Percentiles rank a stretch among this genome's conserved stretches.
phyloP scores from a whole-genome alignment of 1,284 basidiomycete genomes.

The Cerioporus squamosus region DNA sequence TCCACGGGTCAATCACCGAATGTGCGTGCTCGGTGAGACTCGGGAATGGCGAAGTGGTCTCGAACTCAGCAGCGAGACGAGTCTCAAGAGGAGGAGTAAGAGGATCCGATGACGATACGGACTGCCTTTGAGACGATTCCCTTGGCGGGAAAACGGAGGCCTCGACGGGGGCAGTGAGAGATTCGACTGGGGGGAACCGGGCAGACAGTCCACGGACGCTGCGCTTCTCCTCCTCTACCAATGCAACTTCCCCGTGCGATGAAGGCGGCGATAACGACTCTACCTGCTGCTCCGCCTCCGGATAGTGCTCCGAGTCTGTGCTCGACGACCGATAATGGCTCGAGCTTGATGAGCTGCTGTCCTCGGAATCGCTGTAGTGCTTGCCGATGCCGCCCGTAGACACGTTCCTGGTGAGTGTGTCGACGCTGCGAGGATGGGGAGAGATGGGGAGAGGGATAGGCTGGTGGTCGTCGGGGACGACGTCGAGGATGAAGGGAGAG shows the following conservation, averaged over 20 bases:
- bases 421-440: constrained; percentile 7
- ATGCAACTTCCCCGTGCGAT: not conserved
- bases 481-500: constrained; percentile 6
- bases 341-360: constrained; percentile 8
- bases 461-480: constrained; percentile 7
- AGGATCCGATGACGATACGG: constrained; percentile 11
- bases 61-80: not conserved
- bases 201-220: constrained; percentile 1
- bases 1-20: not conserved
- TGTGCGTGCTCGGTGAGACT: not conserved
- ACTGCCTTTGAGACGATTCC: not conserved
- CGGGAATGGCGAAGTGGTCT: not conserved
- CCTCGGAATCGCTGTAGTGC: constrained; percentile 11
- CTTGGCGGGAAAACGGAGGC: not conserved
- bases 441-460: constrained; percentile 15
- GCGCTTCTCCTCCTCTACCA: not conserved
- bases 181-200: constrained; percentile 12
- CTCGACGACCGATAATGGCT: not conserved
- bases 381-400: constrained; percentile 16
- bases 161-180: constrained; percentile 17
- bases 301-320: constrained; percentile 1
- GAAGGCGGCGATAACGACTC: constrained; percentile 1
- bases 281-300: not conserved
- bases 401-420: constrained; percentile 12
- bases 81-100: constrained; percentile 21